A percentile compares a stretch with the other conserved stretches of the same genome.
These are phyloP conservation scores for Scheffersomyces lignicola DNA, from an alignment of 1,139 yeast genomes.

Conservation along the genomic window DNA sequence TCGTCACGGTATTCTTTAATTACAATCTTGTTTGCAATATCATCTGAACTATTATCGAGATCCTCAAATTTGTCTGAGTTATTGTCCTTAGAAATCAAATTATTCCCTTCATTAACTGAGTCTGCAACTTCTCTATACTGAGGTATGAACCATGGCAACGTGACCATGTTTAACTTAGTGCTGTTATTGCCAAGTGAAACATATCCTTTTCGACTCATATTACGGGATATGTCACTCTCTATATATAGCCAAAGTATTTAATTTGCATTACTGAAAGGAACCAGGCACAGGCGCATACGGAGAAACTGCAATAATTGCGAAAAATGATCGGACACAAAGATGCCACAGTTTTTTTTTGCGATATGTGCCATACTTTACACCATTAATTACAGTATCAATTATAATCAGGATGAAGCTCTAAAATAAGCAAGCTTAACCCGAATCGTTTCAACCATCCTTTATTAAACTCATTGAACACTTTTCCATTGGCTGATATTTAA, in stretches of 20 bases:
- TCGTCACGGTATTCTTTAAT: slow-evolving; percentile 28
- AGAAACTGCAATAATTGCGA: background rate
- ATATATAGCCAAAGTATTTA: background rate
- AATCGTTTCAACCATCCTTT: too few relatives aligned
- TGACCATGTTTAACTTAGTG: background rate
- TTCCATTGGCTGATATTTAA: too few relatives aligned
- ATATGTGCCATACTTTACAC: too few relatives aligned
- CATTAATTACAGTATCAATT: too few relatives aligned
- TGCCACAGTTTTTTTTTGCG: background rate
- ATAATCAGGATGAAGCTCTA: too few relatives aligned
- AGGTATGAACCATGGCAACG: slow-evolving; percentile 22
- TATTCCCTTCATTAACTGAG: slow-evolving; percentile 6
- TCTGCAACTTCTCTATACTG: slow-evolving; percentile 18
- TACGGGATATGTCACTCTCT: background rate
- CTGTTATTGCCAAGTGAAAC: background rate
- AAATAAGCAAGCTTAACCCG: too few relatives aligned
- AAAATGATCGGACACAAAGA: slow-evolving; percentile 2
- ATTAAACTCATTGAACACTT: too few relatives aligned
- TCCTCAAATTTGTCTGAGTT: too few relatives aligned
- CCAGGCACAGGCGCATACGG: too few relatives aligned
- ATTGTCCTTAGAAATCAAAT: too few relatives aligned
- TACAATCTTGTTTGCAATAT: background rate
- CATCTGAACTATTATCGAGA: slow-evolving; percentile 1
- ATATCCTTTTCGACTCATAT: background rate
- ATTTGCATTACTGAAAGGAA: too few relatives aligned